A percentile compares a stretch with the other conserved stretches of the same genome.
phyloP scores from a whole-genome alignment of 768 basidiomycete genomes.

The Favolaschia claudopus region DNA sequence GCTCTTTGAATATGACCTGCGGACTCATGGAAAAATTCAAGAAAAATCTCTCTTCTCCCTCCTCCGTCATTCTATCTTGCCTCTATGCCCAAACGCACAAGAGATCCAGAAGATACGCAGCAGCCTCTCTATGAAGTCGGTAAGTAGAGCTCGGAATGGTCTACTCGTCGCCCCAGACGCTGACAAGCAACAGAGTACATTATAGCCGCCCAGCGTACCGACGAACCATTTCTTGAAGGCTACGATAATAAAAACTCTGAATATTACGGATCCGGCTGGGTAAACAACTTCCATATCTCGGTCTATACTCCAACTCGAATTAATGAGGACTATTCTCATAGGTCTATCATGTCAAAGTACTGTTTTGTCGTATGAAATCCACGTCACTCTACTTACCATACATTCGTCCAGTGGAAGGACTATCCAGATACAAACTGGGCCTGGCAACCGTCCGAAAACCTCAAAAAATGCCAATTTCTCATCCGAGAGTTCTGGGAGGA shows the following conservation, averaged over 20 bases:
- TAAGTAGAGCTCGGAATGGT: background rate
- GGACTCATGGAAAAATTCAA: too few relatives aligned
- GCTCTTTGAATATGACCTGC: too few relatives aligned
- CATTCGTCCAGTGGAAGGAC: background rate
- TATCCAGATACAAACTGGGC: background rate
- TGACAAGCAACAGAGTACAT: background rate
- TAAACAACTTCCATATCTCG: background rate
- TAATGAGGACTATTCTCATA: background rate
- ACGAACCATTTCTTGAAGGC: background rate
- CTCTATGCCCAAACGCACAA: too few relatives aligned
- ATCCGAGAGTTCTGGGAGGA: conserved; percentile 5
- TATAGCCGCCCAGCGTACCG: background rate
- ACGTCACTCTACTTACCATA: too few relatives aligned
- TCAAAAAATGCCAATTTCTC: background rate
- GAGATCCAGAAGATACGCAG: too few relatives aligned
- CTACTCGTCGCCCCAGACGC: background rate
- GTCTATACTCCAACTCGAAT: background rate
- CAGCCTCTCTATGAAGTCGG: conserved; percentile 1
- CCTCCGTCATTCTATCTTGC: too few relatives aligned
- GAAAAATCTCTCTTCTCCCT: too few relatives aligned
- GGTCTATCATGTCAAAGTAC: conserved; percentile 2
- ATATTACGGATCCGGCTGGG: background rate
- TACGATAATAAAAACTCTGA: background rate
- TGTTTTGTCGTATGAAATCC: too few relatives aligned
- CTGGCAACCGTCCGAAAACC: conserved; percentile 1